These are phyloP conservation scores for Pyronema omphalodes DNA, from an alignment of 495 filamentous ascomycete species.

Conservation along the genomic window DNA sequence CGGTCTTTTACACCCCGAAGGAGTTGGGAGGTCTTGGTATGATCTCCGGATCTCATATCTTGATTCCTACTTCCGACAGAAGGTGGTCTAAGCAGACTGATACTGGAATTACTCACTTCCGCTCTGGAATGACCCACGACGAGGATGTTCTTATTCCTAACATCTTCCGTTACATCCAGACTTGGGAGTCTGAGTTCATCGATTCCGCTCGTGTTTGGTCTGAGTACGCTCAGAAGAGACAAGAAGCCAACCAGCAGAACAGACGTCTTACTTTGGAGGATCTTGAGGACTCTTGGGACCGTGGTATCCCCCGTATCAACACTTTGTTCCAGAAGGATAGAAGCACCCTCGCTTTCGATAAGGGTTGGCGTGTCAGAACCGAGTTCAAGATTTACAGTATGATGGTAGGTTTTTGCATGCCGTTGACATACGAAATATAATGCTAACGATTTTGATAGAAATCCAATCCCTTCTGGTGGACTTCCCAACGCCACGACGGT, in stretches of 20 bases:
- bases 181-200: conserved; percentile 98
- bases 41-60: conserved; percentile 96
- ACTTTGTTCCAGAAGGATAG: conserved; percentile 98
- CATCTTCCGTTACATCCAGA: conserved; percentile 99
- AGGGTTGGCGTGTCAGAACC: conserved; percentile 86
- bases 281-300: conserved; percentile 97
- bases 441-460: conserved; percentile 31
- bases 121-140: conserved; percentile 95
- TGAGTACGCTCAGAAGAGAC: conserved; percentile 94
- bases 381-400: conserved; percentile 98
- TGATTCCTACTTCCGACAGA: conserved; percentile 95
- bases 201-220: conserved; percentile 98
- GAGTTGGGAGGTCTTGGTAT: conserved; percentile 95
- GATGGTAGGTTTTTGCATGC: conserved; percentile 35
- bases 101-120: conserved; percentile 90
- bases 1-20: conserved; percentile 98
- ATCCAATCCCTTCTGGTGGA: conserved; percentile 99
- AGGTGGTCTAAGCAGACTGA: conserved; percentile 98
- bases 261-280: conserved; percentile 87
- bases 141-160: conserved; percentile 97
- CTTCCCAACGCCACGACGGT: conserved; percentile 90
- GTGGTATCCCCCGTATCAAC: conserved; percentile 94
- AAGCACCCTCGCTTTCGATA: conserved; percentile 95
- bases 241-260: conserved; percentile 96
- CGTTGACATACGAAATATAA: not conserved